Evolutionary conservation across 495 filamentous ascomycete genomes (phyloP).

Genomic region (Podospora appendiculata): DNA sequence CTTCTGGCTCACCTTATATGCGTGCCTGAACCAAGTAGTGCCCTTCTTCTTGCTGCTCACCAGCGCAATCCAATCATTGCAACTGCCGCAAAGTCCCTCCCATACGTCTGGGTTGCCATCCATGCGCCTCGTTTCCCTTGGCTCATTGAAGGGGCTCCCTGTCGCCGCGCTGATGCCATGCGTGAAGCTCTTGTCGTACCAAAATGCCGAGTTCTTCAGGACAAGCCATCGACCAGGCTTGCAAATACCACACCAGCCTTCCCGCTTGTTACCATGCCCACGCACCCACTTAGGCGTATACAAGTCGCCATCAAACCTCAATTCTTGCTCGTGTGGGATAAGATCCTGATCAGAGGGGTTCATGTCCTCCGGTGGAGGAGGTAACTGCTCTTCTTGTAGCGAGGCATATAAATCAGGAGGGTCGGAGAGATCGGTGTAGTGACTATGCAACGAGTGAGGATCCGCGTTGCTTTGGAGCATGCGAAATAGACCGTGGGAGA

Average conservation of each 20-base stretch:
- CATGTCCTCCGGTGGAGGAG: constrained; percentile 68
- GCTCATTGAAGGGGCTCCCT: constrained; percentile 64
- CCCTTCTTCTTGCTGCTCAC: constrained; percentile 82
- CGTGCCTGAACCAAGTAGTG: constrained; percentile 77
- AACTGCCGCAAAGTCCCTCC: constrained; percentile 72
- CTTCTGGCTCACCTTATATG: constrained; percentile 60
- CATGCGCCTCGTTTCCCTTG: constrained; percentile 62
- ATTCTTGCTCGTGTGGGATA: constrained; percentile 63
- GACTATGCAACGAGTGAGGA: constrained; percentile 49
- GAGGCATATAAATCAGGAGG: constrained; percentile 69
- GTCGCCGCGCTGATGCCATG: constrained; percentile 76
- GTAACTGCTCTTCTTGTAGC: constrained; percentile 56
- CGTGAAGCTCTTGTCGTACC: constrained; percentile 80
- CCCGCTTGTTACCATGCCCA: constrained; percentile 72
- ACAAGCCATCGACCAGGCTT: constrained; percentile 76
- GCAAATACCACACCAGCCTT: constrained; percentile 81
- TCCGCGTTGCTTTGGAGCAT: constrained; percentile 64
- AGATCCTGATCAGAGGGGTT: constrained; percentile 63
- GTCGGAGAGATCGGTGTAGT: constrained; percentile 57
- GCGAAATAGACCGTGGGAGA: constrained; percentile 58
- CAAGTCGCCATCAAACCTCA: constrained; percentile 69
- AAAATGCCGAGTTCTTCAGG: constrained; percentile 76
- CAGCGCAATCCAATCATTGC: constrained; percentile 70
- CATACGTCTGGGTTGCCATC: constrained; percentile 74
- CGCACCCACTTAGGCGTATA: constrained; percentile 76